Base-by-base conservation (phyloP, 495 filamentous ascomycete genomes). In the Lepraria neglecta region DNA sequence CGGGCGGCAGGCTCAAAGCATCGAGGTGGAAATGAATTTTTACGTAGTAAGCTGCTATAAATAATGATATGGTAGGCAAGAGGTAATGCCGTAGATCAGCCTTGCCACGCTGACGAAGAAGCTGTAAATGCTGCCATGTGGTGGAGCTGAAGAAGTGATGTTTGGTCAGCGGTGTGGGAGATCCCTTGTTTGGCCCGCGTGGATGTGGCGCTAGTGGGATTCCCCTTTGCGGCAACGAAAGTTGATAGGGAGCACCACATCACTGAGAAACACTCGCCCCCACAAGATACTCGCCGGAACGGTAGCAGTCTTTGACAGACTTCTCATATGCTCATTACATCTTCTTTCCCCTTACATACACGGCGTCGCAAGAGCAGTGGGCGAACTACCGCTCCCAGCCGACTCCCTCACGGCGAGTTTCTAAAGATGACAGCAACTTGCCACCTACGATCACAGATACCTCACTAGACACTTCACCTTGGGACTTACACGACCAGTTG, bases 281-380 rank as follows among this genome's bases (percentile, higher is more conserved):
- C 38, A 9, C 11, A 33, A 52, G 10, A 42, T 10, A 56, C 54
- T 30, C 54, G n/a, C 40, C 38, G 6, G 24, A 15, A 19, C 9
- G 9, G 59, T 43, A 42, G 55, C 54, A 60, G 65, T 61, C 61
- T 63, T 64, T 43, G 66, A 64, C 45, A 65, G 46, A 61, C 56
- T 59, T 61, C 56, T 40, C 30, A 56, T 30, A 65, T 40, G 46
- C 64, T 64, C 54, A 31, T 43, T 63, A 35, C 28, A 3, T 40
- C 17, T 31, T 47, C 19, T 10, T 21, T 7, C 9, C 14, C 19
- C 17, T 30, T 30, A 54, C 51, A 51, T 0, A 42, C 19, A 51
- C 38, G 21, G 59, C 24, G 19, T 45, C 33, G 56, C 56, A 27
- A 61, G 27, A 6, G 44, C 33, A 50, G 40, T 56, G 40, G 59